Percentiles rank a stretch among this genome's conserved stretches.
Evolutionary conservation across 192 early-diverging fungal species (phyloP).

Genomic region (Chytriomyces hyalinus): DNA sequence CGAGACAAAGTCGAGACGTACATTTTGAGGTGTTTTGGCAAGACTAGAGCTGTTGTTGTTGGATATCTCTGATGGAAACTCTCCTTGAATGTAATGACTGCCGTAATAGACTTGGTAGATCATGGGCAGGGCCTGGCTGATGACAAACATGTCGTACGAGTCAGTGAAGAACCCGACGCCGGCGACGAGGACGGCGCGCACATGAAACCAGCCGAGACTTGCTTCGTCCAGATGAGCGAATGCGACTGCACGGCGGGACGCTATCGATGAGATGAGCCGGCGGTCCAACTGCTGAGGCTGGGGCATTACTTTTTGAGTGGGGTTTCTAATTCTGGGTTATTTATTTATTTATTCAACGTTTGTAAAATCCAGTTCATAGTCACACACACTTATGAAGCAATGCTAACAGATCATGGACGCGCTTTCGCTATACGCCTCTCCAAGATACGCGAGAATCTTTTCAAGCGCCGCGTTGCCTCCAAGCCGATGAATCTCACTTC

Average conservation of each 20-base stretch:
- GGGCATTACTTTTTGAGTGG: too few relatives aligned
- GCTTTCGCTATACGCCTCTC: slow-evolving; percentile 50
- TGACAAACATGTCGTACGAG: slow-evolving; percentile 90
- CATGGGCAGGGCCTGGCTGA: slow-evolving; percentile 86
- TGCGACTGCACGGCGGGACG: background rate
- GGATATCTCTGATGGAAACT: too few relatives aligned
- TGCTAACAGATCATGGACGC: background rate
- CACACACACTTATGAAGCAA: background rate
- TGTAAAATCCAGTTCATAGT: background rate
- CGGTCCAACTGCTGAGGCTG: too few relatives aligned
- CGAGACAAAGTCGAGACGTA: slow-evolving; percentile 5
- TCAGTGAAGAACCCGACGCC: slow-evolving; percentile 81
- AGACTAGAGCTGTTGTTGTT: background rate
- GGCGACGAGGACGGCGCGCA: slow-evolving; percentile 50
- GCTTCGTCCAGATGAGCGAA: slow-evolving; percentile 48
- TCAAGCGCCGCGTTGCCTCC: slow-evolving; percentile 82
- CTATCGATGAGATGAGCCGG: background rate
- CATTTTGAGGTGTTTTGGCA: background rate
- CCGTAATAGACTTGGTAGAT: slow-evolving; percentile 33
- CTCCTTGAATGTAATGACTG: too few relatives aligned
- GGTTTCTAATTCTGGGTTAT: too few relatives aligned
- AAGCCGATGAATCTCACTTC: slow-evolving; percentile 67
- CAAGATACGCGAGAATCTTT: slow-evolving; percentile 63
- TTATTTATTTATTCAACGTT: too few relatives aligned
- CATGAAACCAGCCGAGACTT: slow-evolving; percentile 45